phyloP scores from a whole-genome alignment of 1,139 yeast species.

The Diutina siamensis region DNA sequence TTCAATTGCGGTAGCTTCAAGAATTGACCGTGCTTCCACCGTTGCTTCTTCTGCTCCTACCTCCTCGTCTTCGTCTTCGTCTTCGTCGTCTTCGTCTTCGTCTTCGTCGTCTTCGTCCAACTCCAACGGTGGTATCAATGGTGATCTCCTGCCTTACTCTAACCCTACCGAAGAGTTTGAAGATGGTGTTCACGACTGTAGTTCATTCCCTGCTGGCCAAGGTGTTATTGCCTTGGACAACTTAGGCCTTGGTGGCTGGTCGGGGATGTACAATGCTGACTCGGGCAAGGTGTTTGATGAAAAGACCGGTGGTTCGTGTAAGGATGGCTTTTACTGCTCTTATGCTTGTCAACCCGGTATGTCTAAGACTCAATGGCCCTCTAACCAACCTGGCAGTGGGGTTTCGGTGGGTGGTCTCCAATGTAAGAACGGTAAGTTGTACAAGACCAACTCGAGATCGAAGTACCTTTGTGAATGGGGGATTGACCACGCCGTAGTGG shows the following conservation, averaged over 20 bases:
- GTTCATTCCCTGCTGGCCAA: slow-evolving; percentile 55
- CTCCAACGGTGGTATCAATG: slow-evolving; percentile 27
- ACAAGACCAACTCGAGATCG: slow-evolving; percentile 48
- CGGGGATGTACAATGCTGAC: slow-evolving; percentile 53
- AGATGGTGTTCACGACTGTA: slow-evolving; percentile 56
- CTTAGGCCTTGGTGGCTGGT: slow-evolving; percentile 45
- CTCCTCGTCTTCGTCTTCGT: slow-evolving; percentile 11
- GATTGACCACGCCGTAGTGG: slow-evolving; percentile 46
- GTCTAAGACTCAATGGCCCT: slow-evolving; percentile 86
- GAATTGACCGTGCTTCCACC: slow-evolving; percentile 13
- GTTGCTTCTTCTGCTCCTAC: slow-evolving; percentile 11
- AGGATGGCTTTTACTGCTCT: slow-evolving; percentile 71
- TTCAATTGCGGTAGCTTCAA: slow-evolving; percentile 11
- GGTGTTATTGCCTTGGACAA: slow-evolving; percentile 48
- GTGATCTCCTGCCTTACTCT: slow-evolving; percentile 44
- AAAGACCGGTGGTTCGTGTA: slow-evolving; percentile 49
- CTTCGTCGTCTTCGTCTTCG: slow-evolving; percentile 7
- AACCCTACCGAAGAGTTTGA: slow-evolving; percentile 43
- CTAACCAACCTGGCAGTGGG: slow-evolving; percentile 59
- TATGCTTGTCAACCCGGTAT: slow-evolving; percentile 85
- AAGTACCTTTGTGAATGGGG: slow-evolving; percentile 76
- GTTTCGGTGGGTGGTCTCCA: slow-evolving; percentile 70
- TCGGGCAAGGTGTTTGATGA: slow-evolving; percentile 24
- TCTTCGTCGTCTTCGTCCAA: slow-evolving; percentile 8
- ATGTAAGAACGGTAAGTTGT: slow-evolving; percentile 59